A percentile compares a stretch with the other conserved stretches of the same genome.
These are phyloP conservation scores for Dactylonectria macrodidyma DNA, from an alignment of 2,329 filamentous ascomycete species.

Conservation along the genomic window DNA sequence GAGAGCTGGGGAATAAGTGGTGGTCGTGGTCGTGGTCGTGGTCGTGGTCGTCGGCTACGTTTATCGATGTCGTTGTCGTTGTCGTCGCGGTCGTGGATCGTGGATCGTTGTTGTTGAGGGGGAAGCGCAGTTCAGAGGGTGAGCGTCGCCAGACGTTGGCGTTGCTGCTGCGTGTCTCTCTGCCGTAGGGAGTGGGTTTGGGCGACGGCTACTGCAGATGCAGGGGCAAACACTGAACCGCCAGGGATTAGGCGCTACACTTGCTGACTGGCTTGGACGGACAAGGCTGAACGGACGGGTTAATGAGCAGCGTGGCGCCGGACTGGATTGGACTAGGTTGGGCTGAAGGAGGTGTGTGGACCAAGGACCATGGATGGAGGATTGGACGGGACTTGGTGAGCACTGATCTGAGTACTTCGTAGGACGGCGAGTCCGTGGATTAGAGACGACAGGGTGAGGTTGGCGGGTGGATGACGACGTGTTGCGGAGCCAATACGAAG, in stretches of 20 bases:
- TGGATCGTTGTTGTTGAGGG: slow-evolving; percentile 33
- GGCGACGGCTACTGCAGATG: slow-evolving; percentile 39
- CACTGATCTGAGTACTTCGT: not conserved
- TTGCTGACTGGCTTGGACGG: slow-evolving; percentile 33
- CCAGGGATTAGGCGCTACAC: slow-evolving; percentile 33
- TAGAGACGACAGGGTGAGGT: slow-evolving; percentile 19
- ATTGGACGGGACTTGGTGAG: not conserved
- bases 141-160: slow-evolving; percentile 25
- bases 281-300: slow-evolving; percentile 35
- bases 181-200: slow-evolving; percentile 40
- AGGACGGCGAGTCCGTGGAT: slow-evolving; percentile 16
- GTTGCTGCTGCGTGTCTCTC: slow-evolving; percentile 46
- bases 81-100: slow-evolving; percentile 28
- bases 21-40: slow-evolving; percentile 23
- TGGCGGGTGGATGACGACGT: slow-evolving; percentile 28
- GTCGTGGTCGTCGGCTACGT: slow-evolving; percentile 28
- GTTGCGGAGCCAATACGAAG: slow-evolving; percentile 32
- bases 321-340: slow-evolving; percentile 25
- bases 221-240: slow-evolving; percentile 42
- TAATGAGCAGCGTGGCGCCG: slow-evolving; percentile 23
- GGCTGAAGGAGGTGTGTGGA: slow-evolving; percentile 17
- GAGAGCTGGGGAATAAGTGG: slow-evolving; percentile 30
- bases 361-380: not conserved
- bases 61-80: slow-evolving; percentile 14
- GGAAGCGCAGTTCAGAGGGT: slow-evolving; percentile 15